These are phyloP conservation scores for Botrytis cinerea DNA, from an alignment of 2,329 filamentous ascomycete genomes.

Conservation along the genomic window DNA sequence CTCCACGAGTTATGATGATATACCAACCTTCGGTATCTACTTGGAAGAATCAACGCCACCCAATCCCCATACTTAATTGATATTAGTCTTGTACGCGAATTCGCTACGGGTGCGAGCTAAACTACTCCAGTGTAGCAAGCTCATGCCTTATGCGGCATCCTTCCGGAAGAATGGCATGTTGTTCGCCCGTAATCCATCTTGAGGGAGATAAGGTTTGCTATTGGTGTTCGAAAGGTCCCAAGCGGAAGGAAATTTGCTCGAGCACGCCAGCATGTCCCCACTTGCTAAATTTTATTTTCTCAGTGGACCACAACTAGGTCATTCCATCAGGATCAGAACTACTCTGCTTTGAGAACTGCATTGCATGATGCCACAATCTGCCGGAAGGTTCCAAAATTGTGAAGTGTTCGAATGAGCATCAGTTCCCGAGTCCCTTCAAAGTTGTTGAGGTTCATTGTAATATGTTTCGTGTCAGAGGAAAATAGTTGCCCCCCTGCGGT, in stretches of 20 bases:
- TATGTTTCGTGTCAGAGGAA: neutral
- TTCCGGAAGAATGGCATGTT: too few relatives aligned
- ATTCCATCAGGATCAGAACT: neutral
- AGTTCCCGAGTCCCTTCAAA: neutral
- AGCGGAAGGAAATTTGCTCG: slow-evolving; percentile 1
- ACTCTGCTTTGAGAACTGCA: neutral
- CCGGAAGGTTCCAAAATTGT: neutral
- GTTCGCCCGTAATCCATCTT: neutral
- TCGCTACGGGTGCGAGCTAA: neutral
- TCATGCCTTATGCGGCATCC: slow-evolving; percentile 2
- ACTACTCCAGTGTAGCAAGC: neutral
- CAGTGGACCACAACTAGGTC: neutral
- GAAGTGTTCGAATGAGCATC: neutral
- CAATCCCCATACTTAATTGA: neutral
- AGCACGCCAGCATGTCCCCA: slow-evolving; percentile 8
- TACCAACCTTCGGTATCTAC: neutral
- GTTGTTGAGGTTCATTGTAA: neutral
- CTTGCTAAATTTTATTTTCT: neutral
- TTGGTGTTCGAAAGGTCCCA: neutral
- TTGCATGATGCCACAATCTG: neutral
- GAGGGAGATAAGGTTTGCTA: neutral
- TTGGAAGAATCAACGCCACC: neutral
- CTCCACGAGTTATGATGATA: slow-evolving; percentile 4
- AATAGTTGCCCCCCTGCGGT: neutral
- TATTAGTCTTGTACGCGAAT: neutral